Evolutionary conservation across 257 asterid genomes (phyloP).

Genomic region (Jacaranda mimosifolia): DNA sequence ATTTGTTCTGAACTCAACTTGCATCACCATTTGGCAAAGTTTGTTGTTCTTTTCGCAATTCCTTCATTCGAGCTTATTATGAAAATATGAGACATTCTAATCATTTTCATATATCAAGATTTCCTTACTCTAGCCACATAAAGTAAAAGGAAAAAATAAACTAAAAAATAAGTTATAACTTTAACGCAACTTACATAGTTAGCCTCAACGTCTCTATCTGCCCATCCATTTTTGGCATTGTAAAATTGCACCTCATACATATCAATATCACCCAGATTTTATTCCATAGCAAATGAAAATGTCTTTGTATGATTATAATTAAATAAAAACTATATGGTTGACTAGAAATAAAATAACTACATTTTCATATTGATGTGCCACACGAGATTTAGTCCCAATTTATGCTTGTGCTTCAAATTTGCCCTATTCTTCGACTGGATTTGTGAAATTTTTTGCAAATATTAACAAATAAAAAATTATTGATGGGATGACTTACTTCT

Average conservation of each 20-base stretch:
- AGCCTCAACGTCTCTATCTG: background rate
- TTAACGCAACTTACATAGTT: background rate
- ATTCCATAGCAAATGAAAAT: background rate
- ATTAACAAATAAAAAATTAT: background rate
- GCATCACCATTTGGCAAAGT: background rate
- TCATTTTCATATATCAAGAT: background rate
- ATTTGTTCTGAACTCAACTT: background rate
- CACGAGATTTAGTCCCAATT: constrained; percentile 15
- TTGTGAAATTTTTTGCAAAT: background rate
- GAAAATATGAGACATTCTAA: background rate
- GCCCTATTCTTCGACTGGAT: background rate
- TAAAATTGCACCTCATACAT: background rate
- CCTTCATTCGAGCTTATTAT: background rate
- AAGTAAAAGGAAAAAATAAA: background rate
- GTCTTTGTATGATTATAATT: background rate
- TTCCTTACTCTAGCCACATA: background rate
- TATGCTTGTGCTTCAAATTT: background rate
- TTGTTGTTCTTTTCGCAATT: background rate
- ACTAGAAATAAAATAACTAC: background rate
- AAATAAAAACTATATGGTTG: background rate
- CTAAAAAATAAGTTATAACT: background rate
- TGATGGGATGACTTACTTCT: background rate
- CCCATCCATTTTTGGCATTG: background rate
- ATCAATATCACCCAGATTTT: background rate
- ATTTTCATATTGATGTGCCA: background rate